Evolutionary conservation across 768 basidiomycete species (phyloP), one percentile per base, ranked within the genome.

Genomic region (Kwoniella bestiolae): DNA sequence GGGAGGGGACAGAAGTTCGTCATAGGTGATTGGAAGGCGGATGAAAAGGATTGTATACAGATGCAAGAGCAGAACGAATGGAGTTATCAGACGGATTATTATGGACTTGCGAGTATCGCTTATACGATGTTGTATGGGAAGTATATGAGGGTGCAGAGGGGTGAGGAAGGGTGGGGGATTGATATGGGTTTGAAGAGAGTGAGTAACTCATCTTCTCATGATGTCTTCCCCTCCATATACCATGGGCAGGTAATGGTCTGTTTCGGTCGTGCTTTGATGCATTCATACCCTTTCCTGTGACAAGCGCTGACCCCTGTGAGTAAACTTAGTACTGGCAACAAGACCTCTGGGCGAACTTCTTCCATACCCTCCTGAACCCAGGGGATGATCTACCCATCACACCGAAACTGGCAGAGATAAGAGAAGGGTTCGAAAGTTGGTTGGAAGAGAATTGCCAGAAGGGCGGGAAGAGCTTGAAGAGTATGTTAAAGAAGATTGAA

Each of bases 71-170:
- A 86, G 26, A 83, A 85, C 53, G 86, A 91, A 3, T 99, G 95
- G 96, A 94, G 90, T 63, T 96, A 87, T 82, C 91, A 99, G 82
- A 88, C 92, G 3, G 96, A 99, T 80, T 99, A 99, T 81, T 92
- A 88, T 77, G 96, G 96, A n/a, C 86, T 98, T 21, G 93, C 92
- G 0, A 89, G 93, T 49, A 90, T 98, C 74, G 86, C 94, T 35
- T 96, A 92, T 82, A 96, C 92, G 84, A 89, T 98, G 88, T 86
- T 99, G 31, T 97, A 93, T 76, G 94, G 94, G 26, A 95, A 92
- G 82, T 95, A 97, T 83, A 91, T 99, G 80, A 89, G 93, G 76
- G 87, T 87, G 12, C 85, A 85, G 65, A 84, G 88, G 8, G 83
- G 89, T 14, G 66, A 55, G 7, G 68, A 66, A 12, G 61, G 49